Percentiles rank a stretch among this genome's conserved stretches.
Conservation (phyloP, 177 flowering plant species). For the Vitis hybrid region DNA sequence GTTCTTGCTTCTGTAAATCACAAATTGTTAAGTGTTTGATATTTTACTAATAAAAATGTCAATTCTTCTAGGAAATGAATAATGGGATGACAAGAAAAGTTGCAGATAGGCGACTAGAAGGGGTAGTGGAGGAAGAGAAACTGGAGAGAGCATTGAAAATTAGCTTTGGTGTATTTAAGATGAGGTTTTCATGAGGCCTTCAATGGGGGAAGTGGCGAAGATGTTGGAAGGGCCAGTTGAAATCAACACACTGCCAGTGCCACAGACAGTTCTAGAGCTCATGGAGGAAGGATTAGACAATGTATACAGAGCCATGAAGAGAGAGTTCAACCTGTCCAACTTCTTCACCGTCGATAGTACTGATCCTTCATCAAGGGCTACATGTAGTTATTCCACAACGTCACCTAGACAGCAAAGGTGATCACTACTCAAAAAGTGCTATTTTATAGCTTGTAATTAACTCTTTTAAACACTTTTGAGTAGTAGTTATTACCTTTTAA, state of each 20-base stretch:
- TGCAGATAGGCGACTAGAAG: conserved; percentile 57
- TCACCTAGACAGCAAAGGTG: too few species aligned
- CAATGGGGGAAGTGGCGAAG: conserved; percentile 90
- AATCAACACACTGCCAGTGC: conserved; percentile 72
- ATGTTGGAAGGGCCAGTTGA: conserved; percentile 83
- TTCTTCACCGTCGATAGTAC: conserved; percentile 40
- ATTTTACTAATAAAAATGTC: too few species aligned
- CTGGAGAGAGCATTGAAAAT: conserved; percentile 62
- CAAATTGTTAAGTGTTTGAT: too few species aligned
- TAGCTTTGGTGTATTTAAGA: conserved; percentile 95
- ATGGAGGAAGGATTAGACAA: conserved; percentile 82
- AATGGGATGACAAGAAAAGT: conserved; percentile 54
- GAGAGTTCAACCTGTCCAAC: conserved; percentile 49
- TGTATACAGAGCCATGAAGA: conserved; percentile 80
- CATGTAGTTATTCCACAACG: too few species aligned
- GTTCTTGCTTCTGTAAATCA: too few species aligned
- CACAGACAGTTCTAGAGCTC: conserved; percentile 71
- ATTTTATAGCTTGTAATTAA: too few species aligned
- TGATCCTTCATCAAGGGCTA: conserved; percentile 26
- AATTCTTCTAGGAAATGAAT: conserved; percentile 53
- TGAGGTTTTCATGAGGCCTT: conserved; percentile 68
- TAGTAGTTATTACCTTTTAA: too few species aligned
- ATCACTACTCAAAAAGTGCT: too few species aligned
- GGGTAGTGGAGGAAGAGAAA: conserved; percentile 64
- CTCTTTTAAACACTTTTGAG: too few species aligned